Base-by-base conservation (phyloP, 805 yeast genomes). In the Candida lessepsii region DNA sequence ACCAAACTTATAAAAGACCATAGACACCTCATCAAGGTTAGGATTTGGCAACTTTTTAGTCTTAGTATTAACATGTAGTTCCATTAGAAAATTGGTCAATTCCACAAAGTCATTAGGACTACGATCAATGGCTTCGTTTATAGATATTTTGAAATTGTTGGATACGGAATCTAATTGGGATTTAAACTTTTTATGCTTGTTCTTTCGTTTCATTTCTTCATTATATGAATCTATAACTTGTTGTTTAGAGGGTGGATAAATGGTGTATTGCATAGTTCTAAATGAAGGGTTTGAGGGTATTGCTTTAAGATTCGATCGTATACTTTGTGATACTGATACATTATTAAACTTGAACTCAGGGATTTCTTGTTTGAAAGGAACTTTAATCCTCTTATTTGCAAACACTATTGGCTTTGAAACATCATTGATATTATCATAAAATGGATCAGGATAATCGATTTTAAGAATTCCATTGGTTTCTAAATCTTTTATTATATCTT, bases 1-100 rank as follows among this genome's bases (percentile, higher is more conserved):
- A 41, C 80, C 77, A 45, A 76, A 71, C 14, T 67, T 69, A 83
- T 91, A 89, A 47, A 83, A 73, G 0, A 89, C 71, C 6, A 81
- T 72, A 0, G 60, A 45, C 0, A 90, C 65, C 1, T 75, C 65
- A 57, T 91, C 95, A 1, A 48, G 30, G 3, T 50, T 41, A 0
- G 96, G 95, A 51, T 88, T 83, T 0, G 97, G 91, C 6, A 53
- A 40, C 9, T 66, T 57, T 6, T 61, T 66, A 0, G 59, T 71
- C n/a, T 78, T 56, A 0, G 83, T 74, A 31, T 73, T 73, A 0
- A 76, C 80, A 58, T 83, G 90, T 0, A 87, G 54, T 52, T 91
- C 98, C 40, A 87, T 47, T 5, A 75, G 65, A 24, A 89, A 60
- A n/a, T 78, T 68, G 0, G 83, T 70, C 52, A 89, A 52, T 18